phyloP scores from a whole-genome alignment of 768 basidiomycete species.

The Tubosaeta sp. region DNA sequence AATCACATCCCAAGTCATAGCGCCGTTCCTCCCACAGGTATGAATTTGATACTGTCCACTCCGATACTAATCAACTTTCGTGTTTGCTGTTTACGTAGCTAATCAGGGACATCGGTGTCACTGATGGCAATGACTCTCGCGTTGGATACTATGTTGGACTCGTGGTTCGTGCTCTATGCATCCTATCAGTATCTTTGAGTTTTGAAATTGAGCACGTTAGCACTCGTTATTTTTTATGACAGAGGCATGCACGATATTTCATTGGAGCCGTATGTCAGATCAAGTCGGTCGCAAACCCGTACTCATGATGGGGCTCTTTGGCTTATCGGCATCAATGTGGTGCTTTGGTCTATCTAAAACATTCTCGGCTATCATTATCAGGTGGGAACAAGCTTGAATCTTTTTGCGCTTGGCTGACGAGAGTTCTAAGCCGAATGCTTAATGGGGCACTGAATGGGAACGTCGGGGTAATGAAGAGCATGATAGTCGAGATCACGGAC shows the following conservation, averaged over 20 bases:
- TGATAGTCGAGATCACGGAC: conserved; percentile 40
- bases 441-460: conserved; percentile 56
- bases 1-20: conserved; percentile 67
- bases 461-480: conserved; percentile 46
- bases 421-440: conserved; percentile 36
- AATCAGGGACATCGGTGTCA: conserved; percentile 33
- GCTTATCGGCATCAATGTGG: conserved; percentile 44
- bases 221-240: conserved; percentile 48
- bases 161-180: conserved; percentile 32
- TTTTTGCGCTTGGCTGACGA: not conserved
- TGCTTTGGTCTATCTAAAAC: conserved; percentile 46
- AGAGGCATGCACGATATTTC: conserved; percentile 43
- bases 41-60: conserved; percentile 9
- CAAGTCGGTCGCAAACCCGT: conserved; percentile 48
- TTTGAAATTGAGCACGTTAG: conserved; percentile 20
- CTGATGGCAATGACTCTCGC: conserved; percentile 41
- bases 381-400: conserved; percentile 19
- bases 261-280: conserved; percentile 50
- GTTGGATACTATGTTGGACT: conserved; percentile 48
- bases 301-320: conserved; percentile 41
- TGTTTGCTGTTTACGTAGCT: conserved; percentile 9
- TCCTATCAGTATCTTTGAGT: not conserved
- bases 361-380: conserved; percentile 42
- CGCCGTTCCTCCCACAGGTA: conserved; percentile 66
- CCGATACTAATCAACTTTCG: not conserved